Conservation (phyloP, 257 asterid genomes). For the Solanum chiquidenum region DNA sequence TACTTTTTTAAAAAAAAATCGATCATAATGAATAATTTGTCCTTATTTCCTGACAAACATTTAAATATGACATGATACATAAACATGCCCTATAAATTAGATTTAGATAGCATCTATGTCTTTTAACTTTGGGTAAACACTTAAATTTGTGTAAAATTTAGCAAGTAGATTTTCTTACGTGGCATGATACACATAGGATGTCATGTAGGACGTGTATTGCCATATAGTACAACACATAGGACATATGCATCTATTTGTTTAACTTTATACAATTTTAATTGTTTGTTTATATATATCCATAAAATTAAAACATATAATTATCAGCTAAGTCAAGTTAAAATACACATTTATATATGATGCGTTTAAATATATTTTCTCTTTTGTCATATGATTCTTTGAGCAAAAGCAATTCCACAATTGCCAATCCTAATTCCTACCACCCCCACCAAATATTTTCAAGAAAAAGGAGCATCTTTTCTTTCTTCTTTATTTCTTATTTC, state of each 20-base stretch:
- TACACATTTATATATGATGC: rapidly evolving
- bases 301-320: too few species aligned
- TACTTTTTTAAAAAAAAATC: too few species aligned
- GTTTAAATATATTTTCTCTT: background rate
- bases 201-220: background rate
- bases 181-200: background rate
- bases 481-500: background rate
- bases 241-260: too few species aligned
- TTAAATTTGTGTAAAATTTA: too few species aligned
- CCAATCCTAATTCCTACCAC: background rate
- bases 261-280: too few species aligned
- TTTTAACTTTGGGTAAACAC: too few species aligned
- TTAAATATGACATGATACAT: too few species aligned
- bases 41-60: background rate
- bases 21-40: background rate
- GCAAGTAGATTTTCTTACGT: too few species aligned
- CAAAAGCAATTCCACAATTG: background rate
- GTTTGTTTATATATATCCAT: too few species aligned
- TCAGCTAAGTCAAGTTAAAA: background rate
- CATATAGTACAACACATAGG: background rate
- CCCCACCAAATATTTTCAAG: background rate
- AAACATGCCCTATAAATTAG: background rate
- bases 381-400: background rate
- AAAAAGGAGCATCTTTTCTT: background rate
- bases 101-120: background rate